Evolutionary conservation across 2,329 filamentous ascomycete species (phyloP).

Genomic region (Cladosporium sphaerospermum): DNA sequence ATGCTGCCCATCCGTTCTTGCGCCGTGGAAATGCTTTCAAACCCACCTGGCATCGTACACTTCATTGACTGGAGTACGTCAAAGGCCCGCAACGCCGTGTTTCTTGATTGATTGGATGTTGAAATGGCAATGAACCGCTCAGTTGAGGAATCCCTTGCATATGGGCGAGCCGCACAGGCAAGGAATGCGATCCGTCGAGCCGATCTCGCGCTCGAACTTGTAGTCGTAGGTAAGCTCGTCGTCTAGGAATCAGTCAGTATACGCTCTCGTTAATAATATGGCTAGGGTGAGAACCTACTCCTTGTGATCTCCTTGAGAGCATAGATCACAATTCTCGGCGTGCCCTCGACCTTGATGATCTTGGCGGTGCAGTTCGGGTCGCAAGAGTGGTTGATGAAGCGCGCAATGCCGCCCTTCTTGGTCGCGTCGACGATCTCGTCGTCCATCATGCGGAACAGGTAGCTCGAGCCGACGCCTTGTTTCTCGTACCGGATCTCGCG

Average conservation of each 20-base stretch:
- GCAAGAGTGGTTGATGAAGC: constrained; percentile 98
- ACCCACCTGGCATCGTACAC: too few relatives aligned
- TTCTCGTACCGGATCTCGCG: constrained; percentile 87
- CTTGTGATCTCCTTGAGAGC: constrained; percentile 88
- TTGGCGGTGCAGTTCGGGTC: constrained; percentile 98
- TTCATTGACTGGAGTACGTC: too few relatives aligned
- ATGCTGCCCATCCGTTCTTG: neutral
- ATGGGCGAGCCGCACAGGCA: constrained; percentile 93
- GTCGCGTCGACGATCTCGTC: constrained; percentile 97
- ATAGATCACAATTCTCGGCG: constrained; percentile 98
- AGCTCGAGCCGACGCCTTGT: constrained; percentile 94
- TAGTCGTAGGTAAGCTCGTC: constrained; percentile 99
- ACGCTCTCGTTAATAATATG: neutral
- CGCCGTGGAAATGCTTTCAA: neutral
- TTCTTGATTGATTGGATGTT: neutral
- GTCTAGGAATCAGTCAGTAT: constrained; percentile 49
- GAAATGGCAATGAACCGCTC: constrained; percentile 18
- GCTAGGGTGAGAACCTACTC: constrained; percentile 57
- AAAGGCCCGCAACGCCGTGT: neutral
- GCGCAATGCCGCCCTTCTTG: constrained; percentile 94
- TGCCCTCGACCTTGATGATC: constrained; percentile 98
- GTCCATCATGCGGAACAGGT: constrained; percentile 96
- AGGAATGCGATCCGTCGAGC: constrained; percentile 89
- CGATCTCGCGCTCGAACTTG: constrained; percentile 97
- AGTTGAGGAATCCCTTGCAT: constrained; percentile 99